Evolutionary conservation across 768 basidiomycete species (phyloP).

Genomic region (Xerocomus spinulosus): DNA sequence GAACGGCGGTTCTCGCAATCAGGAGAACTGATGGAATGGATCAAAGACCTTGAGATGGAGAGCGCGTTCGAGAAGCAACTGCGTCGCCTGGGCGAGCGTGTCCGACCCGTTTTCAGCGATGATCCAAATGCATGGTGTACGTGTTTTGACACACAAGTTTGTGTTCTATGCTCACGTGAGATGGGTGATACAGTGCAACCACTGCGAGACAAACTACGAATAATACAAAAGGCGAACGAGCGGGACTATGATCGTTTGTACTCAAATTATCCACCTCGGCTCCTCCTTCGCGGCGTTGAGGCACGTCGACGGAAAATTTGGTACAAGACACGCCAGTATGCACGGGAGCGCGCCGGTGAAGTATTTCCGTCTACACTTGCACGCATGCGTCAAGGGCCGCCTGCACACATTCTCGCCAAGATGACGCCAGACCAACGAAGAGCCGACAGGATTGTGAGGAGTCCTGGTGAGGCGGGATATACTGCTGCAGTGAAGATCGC

Average conservation of each 20-base stretch:
- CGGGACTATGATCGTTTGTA: constrained; percentile 41
- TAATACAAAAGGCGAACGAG: constrained; percentile 32
- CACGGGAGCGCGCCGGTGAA: constrained; percentile 63
- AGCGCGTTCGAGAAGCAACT: constrained; percentile 34
- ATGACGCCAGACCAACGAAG: constrained; percentile 48
- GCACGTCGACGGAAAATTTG: constrained; percentile 57
- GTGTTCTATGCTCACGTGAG: constrained; percentile 2
- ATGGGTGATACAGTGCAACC: constrained; percentile 32
- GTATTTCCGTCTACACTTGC: constrained; percentile 43
- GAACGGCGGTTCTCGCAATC: constrained; percentile 42
- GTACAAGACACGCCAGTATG: constrained; percentile 61
- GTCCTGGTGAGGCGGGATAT: constrained; percentile 67
- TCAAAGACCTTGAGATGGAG: constrained; percentile 36
- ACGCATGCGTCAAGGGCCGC: constrained; percentile 53
- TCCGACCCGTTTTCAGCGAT: constrained; percentile 27
- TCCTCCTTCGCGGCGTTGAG: constrained; percentile 45
- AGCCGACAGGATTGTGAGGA: constrained; percentile 46
- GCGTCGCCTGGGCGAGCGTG: constrained; percentile 13
- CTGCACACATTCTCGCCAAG: constrained; percentile 51
- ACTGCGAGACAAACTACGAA: constrained; percentile 27
- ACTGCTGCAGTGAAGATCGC: constrained; percentile 57
- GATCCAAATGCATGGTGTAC: constrained; percentile 18
- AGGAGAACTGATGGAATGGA: constrained; percentile 30
- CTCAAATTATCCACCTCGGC: constrained; percentile 42
- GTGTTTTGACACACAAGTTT: constrained; percentile 1